phyloP scores from a whole-genome alignment of 805 yeast genomes.

The Candida broadrunensis region DNA sequence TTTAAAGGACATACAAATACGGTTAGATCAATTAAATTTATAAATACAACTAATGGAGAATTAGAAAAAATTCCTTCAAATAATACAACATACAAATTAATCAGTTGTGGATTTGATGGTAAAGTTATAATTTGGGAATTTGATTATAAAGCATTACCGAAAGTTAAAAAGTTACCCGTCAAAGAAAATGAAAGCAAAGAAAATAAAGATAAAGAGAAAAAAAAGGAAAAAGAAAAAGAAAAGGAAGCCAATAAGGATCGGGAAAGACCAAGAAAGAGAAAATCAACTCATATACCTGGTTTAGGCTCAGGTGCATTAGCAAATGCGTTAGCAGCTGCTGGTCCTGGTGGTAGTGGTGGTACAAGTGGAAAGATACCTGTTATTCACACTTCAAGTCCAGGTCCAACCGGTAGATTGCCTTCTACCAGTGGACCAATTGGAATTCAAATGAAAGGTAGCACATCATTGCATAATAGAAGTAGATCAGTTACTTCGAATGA shows the following conservation, averaged over 20 bases:
- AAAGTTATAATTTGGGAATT: slow-evolving; percentile 43
- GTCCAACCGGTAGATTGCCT: neutral
- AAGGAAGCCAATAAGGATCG: neutral
- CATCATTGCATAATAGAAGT: slow-evolving; percentile 1
- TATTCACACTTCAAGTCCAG: neutral
- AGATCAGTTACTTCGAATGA: slow-evolving; percentile 3
- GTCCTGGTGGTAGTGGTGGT: neutral
- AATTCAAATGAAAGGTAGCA: neutral
- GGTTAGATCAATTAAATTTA: slow-evolving; percentile 26
- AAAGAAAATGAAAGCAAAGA: neutral
- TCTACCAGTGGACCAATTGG: neutral
- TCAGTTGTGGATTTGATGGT: slow-evolving; percentile 40
- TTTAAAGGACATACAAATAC: slow-evolving; percentile 41
- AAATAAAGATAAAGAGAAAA: too few species aligned
- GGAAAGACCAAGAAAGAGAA: slow-evolving; percentile 2
- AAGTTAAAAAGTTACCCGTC: slow-evolving; percentile 18
- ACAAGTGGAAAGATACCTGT: neutral
- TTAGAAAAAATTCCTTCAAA: neutral
- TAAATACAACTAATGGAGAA: slow-evolving; percentile 16
- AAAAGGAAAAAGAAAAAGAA: neutral
- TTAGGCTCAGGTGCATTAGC: slow-evolving; percentile 1
- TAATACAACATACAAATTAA: slow-evolving; percentile 25
- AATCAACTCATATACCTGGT: slow-evolving; percentile 2
- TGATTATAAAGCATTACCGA: slow-evolving; percentile 39
- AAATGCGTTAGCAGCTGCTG: slow-evolving; percentile 1